Base-by-base conservation (phyloP, 1,284 basidiomycete species). In the Sporisorium reilianum region DNA sequence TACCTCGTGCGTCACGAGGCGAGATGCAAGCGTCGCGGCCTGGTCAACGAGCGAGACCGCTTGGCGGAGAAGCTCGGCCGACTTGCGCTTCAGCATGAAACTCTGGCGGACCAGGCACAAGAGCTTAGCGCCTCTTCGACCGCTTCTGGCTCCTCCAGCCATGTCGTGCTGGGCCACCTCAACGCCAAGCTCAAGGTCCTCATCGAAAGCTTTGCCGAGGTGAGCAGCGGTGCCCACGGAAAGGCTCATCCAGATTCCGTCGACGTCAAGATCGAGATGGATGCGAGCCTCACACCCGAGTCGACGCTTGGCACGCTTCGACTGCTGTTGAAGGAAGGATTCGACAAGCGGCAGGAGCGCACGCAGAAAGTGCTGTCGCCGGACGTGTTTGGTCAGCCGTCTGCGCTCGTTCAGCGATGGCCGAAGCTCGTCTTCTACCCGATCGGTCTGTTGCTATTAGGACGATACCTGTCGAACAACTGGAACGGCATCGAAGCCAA, bases 401-500 rank as follows among this genome's bases (percentile, higher is more conserved):
- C 73, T 10, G 30, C 34, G 3, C 42, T 82, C 8, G 68, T 75
- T 8, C 78, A 75, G 45, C 56, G 66, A 23, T 81, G 81, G 80
- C 82, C 82, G 1, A 61, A 70, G 52, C 66, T 81, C 20, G 71
- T 84, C 1, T 56, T 77, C 4, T 80, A 77, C 9, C 82, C 82
- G 0, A 22, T 79, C 20, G 60, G 70, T 11, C 56, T 72, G 18
- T 48, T 77, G 36, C 45, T 75, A 0, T 26, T 69, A 2, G 64
- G 65, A 2, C 69, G 77, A 8, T 61, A 74, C 46, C 49, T 81
- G 10, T 66, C 67, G 0, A 55, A 64, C 11, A 78, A 82, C 53
- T 80, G 81, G 77, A 65, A 71, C 32, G 65, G 68, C 28, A 70
- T 84, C 50, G 54, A 65, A 11, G 77, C 71, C 8, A 74, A 92